These are phyloP conservation scores for Aechmea fasciata DNA, from an alignment of 176 grass and related monocot genomes.

Conservation along the genomic window DNA sequence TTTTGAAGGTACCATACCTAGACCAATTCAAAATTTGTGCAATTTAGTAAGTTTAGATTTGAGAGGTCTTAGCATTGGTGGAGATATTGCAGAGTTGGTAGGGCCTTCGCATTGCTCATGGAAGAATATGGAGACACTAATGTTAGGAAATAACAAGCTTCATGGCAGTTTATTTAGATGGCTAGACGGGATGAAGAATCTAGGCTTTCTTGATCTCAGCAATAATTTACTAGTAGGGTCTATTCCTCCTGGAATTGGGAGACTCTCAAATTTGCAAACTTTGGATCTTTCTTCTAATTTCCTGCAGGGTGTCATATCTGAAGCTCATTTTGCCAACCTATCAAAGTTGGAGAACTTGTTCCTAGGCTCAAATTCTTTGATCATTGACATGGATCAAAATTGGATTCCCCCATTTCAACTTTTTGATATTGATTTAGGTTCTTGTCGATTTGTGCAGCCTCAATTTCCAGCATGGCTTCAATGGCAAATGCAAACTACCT, in stretches of 20 bases:
- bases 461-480: slow-evolving; percentile 18
- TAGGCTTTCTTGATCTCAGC: neutral
- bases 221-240: neutral
- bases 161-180: neutral
- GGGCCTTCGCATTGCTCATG: no score
- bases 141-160: no score
- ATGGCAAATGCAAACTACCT: neutral
- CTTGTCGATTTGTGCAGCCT: neutral
- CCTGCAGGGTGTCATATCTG: slow-evolving; percentile 10
- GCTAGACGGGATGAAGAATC: no score
- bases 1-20: neutral
- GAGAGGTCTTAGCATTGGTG: neutral
- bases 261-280: no score
- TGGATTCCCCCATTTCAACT: slow-evolving; percentile 30
- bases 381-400: neutral
- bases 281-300: slow-evolving; percentile 2
- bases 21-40: slow-evolving; percentile 10
- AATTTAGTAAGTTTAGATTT: slow-evolving; percentile 11
- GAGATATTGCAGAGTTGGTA: neutral
- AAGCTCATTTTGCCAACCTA: slow-evolving; percentile 19
- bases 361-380: neutral
- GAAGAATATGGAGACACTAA: no score
- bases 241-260: no score
- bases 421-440: accelerated
- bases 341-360: neutral